phyloP scores from a whole-genome alignment of 1,139 yeast species.

The Tardiomyces blankii region DNA sequence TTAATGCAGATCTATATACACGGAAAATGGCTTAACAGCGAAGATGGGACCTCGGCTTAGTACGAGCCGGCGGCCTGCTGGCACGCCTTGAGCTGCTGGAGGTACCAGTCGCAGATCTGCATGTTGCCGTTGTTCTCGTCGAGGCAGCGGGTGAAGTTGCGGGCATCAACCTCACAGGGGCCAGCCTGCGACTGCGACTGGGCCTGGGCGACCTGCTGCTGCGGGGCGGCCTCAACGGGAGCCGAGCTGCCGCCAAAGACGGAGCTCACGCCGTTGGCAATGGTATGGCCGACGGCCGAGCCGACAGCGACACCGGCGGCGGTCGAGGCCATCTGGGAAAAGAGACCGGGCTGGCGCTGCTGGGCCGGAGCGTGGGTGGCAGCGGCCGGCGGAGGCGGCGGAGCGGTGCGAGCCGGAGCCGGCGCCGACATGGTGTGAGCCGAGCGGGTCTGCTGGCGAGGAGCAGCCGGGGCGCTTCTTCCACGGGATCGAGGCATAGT shows the following conservation, averaged over 20 bases:
- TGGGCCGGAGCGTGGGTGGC: slow-evolving; percentile 29
- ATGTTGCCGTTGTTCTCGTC: slow-evolving; percentile 90
- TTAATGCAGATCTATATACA: neutral
- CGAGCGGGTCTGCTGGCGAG: slow-evolving; percentile 54
- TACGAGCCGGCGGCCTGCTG: slow-evolving; percentile 87
- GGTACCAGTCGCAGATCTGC: slow-evolving; percentile 93
- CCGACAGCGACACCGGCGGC: slow-evolving; percentile 99
- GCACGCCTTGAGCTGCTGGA: slow-evolving; percentile 95
- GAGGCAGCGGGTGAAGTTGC: slow-evolving; percentile 89
- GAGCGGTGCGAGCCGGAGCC: slow-evolving; percentile 32
- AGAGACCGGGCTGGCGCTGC: slow-evolving; percentile 74
- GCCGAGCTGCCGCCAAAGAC: slow-evolving; percentile 68
- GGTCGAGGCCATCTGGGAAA: slow-evolving; percentile 95
- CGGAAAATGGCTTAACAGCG: too few relatives aligned
- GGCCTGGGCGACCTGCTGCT: slow-evolving; percentile 23
- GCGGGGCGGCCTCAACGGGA: slow-evolving; percentile 9
- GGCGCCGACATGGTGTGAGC: slow-evolving; percentile 71
- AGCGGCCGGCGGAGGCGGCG: slow-evolving; percentile 32
- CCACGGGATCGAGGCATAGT: slow-evolving; percentile 44
- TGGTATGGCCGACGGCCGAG: slow-evolving; percentile 89
- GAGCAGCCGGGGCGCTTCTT: slow-evolving; percentile 40
- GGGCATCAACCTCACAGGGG: slow-evolving; percentile 85
- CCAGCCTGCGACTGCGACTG: slow-evolving; percentile 40
- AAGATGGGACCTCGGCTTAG: slow-evolving; percentile 32
- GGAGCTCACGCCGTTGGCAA: slow-evolving; percentile 88